Conservation (phyloP, 768 basidiomycete genomes). For the Kwoniella botswanensis region DNA sequence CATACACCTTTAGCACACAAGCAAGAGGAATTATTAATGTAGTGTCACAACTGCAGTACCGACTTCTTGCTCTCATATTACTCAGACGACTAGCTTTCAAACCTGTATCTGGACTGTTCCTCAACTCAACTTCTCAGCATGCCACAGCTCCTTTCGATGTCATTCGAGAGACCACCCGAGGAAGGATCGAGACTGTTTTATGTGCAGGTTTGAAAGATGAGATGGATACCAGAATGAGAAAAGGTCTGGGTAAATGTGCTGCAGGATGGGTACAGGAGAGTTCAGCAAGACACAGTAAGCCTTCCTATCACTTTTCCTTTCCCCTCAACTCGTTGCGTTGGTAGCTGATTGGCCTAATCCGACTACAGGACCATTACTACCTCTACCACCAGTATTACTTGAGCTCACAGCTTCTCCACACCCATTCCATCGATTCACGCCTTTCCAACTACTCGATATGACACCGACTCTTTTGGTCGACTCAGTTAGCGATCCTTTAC, state of each 20-base stretch:
- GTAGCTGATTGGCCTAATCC: background rate
- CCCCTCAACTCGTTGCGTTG: background rate
- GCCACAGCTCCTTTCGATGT: slow-evolving; percentile 48
- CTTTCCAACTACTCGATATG: slow-evolving; percentile 45
- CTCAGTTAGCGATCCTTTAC: slow-evolving; percentile 36
- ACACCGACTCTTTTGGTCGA: slow-evolving; percentile 48
- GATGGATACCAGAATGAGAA: slow-evolving; percentile 48
- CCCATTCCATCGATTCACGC: slow-evolving; percentile 50
- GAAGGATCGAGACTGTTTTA: slow-evolving; percentile 46
- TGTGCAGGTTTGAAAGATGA: slow-evolving; percentile 51
- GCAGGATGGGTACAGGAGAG: slow-evolving; percentile 46
- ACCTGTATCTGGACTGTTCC: slow-evolving; percentile 38
- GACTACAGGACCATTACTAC: slow-evolving; percentile 38
- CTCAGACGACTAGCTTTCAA: slow-evolving; percentile 45
- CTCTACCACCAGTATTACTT: slow-evolving; percentile 47
- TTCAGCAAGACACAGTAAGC: slow-evolving; percentile 41
- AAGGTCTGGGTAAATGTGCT: slow-evolving; percentile 45
- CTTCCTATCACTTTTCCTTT: background rate
- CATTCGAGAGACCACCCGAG: slow-evolving; percentile 37
- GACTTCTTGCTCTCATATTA: slow-evolving; percentile 43
- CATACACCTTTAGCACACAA: no score
- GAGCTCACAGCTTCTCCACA: slow-evolving; percentile 38
- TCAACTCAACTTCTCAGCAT: slow-evolving; percentile 35
- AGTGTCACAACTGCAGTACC: slow-evolving; percentile 28
- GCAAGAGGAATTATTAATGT: background rate